phyloP scores from a whole-genome alignment of 2,329 filamentous ascomycete genomes.

The Septoria linicola region DNA sequence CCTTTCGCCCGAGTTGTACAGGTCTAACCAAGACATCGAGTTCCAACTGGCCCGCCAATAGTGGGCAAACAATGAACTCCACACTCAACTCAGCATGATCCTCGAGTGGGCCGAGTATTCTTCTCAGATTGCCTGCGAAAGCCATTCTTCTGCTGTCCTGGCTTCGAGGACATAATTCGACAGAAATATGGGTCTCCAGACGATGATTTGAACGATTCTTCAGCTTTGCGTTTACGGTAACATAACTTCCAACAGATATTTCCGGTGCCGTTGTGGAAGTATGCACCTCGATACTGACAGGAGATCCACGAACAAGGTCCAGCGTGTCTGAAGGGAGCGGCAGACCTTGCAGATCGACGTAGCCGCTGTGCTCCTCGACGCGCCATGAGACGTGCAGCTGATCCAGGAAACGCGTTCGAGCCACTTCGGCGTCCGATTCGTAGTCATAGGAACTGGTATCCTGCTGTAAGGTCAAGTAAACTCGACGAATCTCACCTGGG shows the following conservation, averaged over 20 bases:
- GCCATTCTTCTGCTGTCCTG: conserved; percentile 21
- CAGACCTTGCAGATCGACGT: conserved; percentile 24
- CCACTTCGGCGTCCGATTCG: conserved; percentile 19
- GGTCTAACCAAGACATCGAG: conserved; percentile 20
- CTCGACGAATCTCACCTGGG: conserved; percentile 26
- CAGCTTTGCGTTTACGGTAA: not conserved
- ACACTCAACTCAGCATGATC: conserved; percentile 16
- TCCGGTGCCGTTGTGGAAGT: conserved; percentile 13
- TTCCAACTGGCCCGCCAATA: conserved; percentile 25
- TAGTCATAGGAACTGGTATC: conserved; percentile 1
- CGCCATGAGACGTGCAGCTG: conserved; percentile 26
- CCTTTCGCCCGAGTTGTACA: conserved; percentile 1
- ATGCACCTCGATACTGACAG: conserved; percentile 18
- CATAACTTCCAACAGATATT: not conserved
- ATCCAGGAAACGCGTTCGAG: conserved; percentile 22
- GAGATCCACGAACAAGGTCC: conserved; percentile 18
- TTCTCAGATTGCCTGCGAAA: conserved; percentile 25
- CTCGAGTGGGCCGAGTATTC: conserved; percentile 21
- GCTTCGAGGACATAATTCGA: conserved; percentile 14
- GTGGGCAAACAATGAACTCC: conserved; percentile 29
- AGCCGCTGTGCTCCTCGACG: conserved; percentile 26
- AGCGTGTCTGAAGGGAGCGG: conserved; percentile 21
- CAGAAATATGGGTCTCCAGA: not conserved
- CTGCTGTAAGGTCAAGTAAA: conserved; percentile 20
- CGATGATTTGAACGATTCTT: conserved; percentile 14